Evolutionary conservation across 305 asterid genomes (phyloP), one percentile per base, ranked within the genome.

Genomic region (Fraxinus sp.): DNA sequence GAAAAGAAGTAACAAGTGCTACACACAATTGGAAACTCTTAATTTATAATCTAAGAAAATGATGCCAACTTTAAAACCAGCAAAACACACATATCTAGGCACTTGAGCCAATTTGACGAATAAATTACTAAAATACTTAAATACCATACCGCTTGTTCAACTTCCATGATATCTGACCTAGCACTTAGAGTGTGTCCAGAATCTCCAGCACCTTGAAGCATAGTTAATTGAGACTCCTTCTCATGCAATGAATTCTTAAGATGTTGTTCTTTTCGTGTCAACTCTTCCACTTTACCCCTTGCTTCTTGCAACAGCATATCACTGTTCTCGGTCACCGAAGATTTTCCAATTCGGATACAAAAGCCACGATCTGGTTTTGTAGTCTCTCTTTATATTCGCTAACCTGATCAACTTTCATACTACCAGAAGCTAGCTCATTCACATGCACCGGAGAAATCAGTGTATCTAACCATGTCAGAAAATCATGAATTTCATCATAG

Each of bases 331-430:
- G 92, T 89, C 79, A 80, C 88, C 52, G 97, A 79, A 94, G 95
- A 85, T 89, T 93, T 89, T 93, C 97, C 81, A 97, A 82, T 89
- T 97, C 99, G 52, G 98, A 89, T 82, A 93, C 80, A 86, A 93
- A 85, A 85, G 88, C 89, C 84, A 85, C 66, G 73, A 95, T 84
- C 89, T 91, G 93, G 86, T 89, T 93, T 86, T 91, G 92, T 28
- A 97, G 78, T 77, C 79, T 84, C 86, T 88, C 94, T 88, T 92
- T 90, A 81, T 83, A 84, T 81, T 88, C 95, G 32, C 79, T 76
- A 35, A 86, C 88, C 82, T 81, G 86, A 72, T 84, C 89, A 86
- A 20, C 80, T 71, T 86, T 88, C 55, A 82, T 80, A 84, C 86
- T 89, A 82, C 82, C 91, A 83, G 85, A 84, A 86, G 85, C 83